A percentile compares a stretch with the other conserved stretches of the same genome.
Conservation (phyloP, 208 protist genomes). For the Leishmania major region DNA sequence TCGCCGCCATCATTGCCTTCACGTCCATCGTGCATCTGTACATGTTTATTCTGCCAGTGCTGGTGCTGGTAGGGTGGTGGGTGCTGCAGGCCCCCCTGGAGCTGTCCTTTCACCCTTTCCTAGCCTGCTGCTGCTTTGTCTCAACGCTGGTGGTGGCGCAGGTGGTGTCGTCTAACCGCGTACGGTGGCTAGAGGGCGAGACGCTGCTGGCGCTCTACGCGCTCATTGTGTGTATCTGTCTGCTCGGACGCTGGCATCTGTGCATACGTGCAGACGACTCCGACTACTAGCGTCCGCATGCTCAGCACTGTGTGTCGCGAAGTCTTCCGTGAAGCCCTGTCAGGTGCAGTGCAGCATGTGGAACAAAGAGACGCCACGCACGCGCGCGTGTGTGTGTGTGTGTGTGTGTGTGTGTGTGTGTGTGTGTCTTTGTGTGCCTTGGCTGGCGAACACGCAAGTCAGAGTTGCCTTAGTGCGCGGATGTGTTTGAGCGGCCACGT, state of each 20-base stretch:
- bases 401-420: neutral
- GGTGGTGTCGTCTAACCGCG: conserved; percentile 46
- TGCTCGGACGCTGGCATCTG: conserved; percentile 46
- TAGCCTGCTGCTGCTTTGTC: conserved; percentile 57
- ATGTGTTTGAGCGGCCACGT: neutral
- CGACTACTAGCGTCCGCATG: neutral
- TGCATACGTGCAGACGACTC: conserved; percentile 13
- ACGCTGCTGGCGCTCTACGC: conserved; percentile 68
- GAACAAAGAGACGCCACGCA: neutral
- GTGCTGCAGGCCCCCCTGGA: conserved; percentile 43
- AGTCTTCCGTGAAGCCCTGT: neutral
- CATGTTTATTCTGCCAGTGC: conserved; percentile 64
- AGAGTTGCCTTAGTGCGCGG: neutral
- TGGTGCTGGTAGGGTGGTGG: conserved; percentile 40
- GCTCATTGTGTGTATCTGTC: conserved; percentile 44
- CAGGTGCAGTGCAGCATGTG: neutral
- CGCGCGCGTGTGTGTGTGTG: neutral
- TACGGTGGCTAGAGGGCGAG: conserved; percentile 67
- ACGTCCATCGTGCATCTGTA: conserved; percentile 73
- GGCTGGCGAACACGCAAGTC: neutral
- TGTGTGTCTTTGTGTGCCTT: neutral
- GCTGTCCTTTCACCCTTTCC: conserved; percentile 69
- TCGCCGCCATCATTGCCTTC: conserved; percentile 72
- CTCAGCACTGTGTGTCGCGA: neutral
- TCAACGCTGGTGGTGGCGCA: conserved; percentile 60